These are phyloP conservation scores for Nannochloris sp. DNA, from an alignment of 139 green algal species.

Conservation along the genomic window DNA sequence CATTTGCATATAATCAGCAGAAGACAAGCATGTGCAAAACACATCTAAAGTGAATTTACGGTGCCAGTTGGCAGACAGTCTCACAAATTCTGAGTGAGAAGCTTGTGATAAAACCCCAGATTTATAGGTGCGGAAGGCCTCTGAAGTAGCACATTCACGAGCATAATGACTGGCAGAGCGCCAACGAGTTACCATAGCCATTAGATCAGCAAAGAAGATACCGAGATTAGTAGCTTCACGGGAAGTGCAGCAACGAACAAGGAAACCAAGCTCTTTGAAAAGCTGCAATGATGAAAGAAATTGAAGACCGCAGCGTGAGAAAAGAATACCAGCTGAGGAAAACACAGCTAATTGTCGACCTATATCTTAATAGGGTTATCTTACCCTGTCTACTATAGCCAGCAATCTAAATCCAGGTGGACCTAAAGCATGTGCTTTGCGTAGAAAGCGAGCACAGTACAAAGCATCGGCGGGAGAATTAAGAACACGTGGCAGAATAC, in stretches of 20 bases:
- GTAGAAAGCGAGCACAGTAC: constrained; percentile 49
- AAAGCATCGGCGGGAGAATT: constrained; percentile 47
- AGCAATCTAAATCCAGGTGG: constrained; percentile 40
- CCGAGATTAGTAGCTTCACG: constrained; percentile 55
- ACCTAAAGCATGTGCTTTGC: constrained; percentile 37
- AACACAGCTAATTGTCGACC: not conserved
- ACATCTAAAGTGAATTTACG: constrained; percentile 9
- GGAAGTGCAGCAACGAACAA: constrained; percentile 46
- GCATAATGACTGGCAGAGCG: constrained; percentile 19
- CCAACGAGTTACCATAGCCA: constrained; percentile 43
- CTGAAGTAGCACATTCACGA: constrained; percentile 20
- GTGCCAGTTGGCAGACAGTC: constrained; percentile 29
- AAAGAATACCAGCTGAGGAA: not conserved
- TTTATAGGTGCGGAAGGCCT: constrained; percentile 18
- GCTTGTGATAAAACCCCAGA: not conserved
- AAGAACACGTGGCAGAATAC: constrained; percentile 49
- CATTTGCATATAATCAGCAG: constrained; percentile 42
- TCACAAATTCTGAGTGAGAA: constrained; percentile 26
- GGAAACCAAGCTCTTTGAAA: constrained; percentile 28
- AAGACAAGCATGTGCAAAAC: constrained; percentile 30
- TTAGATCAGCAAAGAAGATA: constrained; percentile 47
- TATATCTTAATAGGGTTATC: constrained; percentile 34
- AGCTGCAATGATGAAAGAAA: not conserved
- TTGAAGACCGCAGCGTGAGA: not conserved
- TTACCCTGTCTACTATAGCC: constrained; percentile 36